A percentile compares a stretch with the other conserved stretches of the same genome.
Conservation (phyloP, 805 yeast genomes). For the Dipodascus geniculatus region DNA sequence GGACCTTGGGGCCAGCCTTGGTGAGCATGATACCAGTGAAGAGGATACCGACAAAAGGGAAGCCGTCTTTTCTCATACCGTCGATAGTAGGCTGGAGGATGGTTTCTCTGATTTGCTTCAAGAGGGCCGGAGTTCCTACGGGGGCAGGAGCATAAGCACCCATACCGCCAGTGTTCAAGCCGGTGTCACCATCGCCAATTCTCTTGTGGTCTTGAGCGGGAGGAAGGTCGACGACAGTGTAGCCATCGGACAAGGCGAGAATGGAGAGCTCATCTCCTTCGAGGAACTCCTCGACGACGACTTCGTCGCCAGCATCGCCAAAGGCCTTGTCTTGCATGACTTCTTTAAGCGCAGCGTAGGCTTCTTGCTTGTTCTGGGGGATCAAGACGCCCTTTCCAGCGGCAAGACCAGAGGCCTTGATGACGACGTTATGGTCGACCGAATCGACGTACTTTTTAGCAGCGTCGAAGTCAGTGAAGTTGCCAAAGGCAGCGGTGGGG, state of each 20-base stretch:
- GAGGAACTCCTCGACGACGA: constrained; percentile 89
- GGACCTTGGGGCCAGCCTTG: constrained; percentile 80
- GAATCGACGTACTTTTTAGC: constrained; percentile 62
- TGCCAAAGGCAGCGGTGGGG: constrained; percentile 87
- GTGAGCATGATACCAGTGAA: constrained; percentile 94
- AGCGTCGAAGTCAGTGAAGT: constrained; percentile 62
- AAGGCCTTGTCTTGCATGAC: constrained; percentile 85
- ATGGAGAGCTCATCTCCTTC: constrained; percentile 97
- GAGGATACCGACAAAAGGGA: constrained; percentile 89
- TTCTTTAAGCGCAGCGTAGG: constrained; percentile 67
- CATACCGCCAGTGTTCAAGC: constrained; percentile 98
- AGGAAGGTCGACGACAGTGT: constrained; percentile 80
- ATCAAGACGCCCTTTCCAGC: constrained; percentile 98
- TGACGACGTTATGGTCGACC: constrained; percentile 66
- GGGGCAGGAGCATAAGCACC: constrained; percentile 99
- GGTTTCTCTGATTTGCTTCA: constrained; percentile 57
- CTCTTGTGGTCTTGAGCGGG: constrained; percentile 98
- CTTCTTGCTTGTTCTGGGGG: constrained; percentile 77
- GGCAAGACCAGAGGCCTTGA: constrained; percentile 96
- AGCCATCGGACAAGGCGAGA: constrained; percentile 87
- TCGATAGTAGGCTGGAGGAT: constrained; percentile 84
- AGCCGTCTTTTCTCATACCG: constrained; percentile 92
- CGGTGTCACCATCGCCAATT: constrained; percentile 84
- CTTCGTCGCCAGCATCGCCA: constrained; percentile 89
- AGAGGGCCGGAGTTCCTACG: constrained; percentile 65